Conservation (phyloP, 495 filamentous ascomycete species). For the Penicillium antarcticum region DNA sequence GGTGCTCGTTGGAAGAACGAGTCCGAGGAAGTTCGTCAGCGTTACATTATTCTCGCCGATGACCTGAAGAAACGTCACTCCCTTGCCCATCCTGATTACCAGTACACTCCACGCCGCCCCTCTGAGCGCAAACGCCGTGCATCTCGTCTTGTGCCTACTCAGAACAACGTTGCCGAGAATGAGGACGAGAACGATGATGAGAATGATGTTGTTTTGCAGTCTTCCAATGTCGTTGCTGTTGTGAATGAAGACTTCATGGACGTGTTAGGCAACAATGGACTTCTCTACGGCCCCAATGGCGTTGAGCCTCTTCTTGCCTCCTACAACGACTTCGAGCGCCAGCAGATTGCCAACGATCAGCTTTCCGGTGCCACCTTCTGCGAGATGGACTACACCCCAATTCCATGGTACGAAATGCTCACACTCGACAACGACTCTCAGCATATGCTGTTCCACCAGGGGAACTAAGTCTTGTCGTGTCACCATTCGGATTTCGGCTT, state of each 20-base stretch:
- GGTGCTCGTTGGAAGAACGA: conserved; percentile 43
- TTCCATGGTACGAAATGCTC: background rate
- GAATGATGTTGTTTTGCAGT: no score
- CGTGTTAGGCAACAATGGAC: background rate
- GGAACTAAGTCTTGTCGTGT: no score
- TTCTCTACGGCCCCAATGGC: background rate
- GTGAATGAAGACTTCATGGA: background rate
- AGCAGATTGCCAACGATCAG: background rate
- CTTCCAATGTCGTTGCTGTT: no score
- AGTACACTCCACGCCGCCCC: conserved; percentile 48
- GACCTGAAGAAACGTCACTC: conserved; percentile 38
- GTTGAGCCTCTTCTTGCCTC: background rate
- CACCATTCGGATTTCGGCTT: no score
- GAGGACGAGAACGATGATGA: no score
- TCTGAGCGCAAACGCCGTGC: conserved; percentile 43
- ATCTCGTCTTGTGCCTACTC: background rate
- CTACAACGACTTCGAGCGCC: background rate
- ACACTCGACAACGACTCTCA: background rate
- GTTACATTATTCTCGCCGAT: conserved; percentile 34
- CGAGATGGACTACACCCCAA: background rate
- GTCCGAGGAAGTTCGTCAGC: conserved; percentile 22
- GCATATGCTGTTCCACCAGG: background rate
- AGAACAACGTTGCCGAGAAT: no score
- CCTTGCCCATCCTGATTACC: conserved; percentile 44
- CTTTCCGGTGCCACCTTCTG: background rate